phyloP scores from a whole-genome alignment of 73 alveolate genomes.

The Paramecium primaurelia region DNA sequence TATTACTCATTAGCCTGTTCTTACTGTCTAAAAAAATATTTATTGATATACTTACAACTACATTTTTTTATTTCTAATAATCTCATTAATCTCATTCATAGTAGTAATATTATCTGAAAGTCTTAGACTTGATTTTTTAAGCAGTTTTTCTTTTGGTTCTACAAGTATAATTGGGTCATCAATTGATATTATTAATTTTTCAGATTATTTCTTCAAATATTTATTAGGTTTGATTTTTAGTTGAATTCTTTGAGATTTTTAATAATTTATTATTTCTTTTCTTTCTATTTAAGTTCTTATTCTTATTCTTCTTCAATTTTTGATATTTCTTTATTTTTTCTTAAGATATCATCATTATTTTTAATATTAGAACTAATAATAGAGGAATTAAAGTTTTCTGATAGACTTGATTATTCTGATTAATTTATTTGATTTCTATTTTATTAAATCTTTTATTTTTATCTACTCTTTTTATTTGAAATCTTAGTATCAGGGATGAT shows the following conservation, averaged over 20 bases:
- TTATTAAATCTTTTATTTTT: background rate
- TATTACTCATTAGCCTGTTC: background rate
- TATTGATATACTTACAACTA: background rate
- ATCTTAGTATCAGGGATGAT: background rate
- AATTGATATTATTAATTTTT: background rate
- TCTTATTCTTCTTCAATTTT: background rate
- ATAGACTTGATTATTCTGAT: background rate
- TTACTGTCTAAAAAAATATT: background rate
- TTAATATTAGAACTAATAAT: background rate
- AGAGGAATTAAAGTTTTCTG: background rate
- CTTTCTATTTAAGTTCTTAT: background rate
- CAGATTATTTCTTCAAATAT: background rate
- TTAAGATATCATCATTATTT: background rate
- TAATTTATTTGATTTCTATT: background rate
- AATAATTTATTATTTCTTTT: background rate
- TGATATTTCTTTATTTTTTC: background rate
- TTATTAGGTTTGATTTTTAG: background rate
- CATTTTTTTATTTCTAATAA: background rate
- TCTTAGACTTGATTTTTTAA: background rate
- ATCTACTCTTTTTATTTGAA: background rate
- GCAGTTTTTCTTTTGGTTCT: background rate
- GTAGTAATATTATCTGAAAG: background rate
- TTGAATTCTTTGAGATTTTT: background rate
- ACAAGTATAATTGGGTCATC: background rate
- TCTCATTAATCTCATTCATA: background rate